Evolutionary conservation across 2,329 filamentous ascomycete species (phyloP).

Genomic region (Colletotrichum melonis): DNA sequence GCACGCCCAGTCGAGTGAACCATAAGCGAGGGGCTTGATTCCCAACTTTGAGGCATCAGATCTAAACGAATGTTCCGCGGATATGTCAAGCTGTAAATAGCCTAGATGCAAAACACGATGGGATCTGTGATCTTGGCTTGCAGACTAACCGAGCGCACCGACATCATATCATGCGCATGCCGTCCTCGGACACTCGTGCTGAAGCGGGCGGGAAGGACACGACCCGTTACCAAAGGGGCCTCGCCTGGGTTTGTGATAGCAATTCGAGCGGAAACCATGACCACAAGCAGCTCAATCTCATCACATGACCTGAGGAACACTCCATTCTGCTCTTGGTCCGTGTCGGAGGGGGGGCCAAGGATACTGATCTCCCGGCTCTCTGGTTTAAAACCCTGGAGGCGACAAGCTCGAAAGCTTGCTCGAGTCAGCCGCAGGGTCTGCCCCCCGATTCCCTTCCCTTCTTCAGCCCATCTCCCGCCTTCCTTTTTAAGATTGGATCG

Average conservation of each 20-base stretch:
- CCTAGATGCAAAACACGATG: background rate
- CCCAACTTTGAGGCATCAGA: background rate
- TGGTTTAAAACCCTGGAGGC: background rate
- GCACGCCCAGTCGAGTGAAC: background rate
- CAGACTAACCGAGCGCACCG: background rate
- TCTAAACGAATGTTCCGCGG: no score
- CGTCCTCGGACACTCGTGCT: background rate
- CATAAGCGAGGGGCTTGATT: background rate
- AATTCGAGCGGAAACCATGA: background rate
- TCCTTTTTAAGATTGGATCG: background rate
- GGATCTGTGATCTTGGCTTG: background rate
- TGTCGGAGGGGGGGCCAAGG: constrained; percentile 7
- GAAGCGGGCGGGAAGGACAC: background rate
- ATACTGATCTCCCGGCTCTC: background rate
- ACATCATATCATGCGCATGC: background rate
- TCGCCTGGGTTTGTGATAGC: background rate
- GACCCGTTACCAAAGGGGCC: background rate
- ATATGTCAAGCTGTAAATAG: background rate
- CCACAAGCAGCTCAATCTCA: background rate
- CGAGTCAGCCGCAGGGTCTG: constrained; percentile 7
- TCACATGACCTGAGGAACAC: constrained; percentile 3
- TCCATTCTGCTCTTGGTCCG: constrained; percentile 4
- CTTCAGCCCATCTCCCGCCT: background rate
- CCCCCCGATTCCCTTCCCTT: background rate
- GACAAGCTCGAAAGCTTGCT: constrained; percentile 18